These are phyloP conservation scores for Malus sieversii DNA, from an alignment of 306 rosid genomes.

Conservation along the genomic window DNA sequence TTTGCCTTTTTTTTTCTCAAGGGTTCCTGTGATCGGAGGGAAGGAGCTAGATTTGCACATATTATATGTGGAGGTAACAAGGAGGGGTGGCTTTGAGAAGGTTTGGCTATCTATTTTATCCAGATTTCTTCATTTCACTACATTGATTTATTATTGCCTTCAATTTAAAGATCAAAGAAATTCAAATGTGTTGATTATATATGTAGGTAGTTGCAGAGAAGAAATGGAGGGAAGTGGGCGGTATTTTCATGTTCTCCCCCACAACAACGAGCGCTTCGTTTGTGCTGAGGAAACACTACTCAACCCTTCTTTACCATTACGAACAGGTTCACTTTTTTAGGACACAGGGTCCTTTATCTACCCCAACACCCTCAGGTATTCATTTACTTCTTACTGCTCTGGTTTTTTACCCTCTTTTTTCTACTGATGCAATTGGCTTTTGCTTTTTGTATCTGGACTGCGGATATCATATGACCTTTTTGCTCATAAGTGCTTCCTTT, in stretches of 20 bases:
- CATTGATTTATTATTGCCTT: not conserved
- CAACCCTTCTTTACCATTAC: slow-evolving; percentile 70
- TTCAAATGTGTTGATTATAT: not conserved
- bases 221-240: slow-evolving; percentile 99
- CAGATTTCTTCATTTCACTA: not conserved
- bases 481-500: not conserved
- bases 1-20: not conserved
- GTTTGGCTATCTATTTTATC: slow-evolving; percentile 19
- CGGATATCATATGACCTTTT: too few species aligned
- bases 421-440: not conserved
- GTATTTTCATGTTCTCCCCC: slow-evolving; percentile 66
- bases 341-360: slow-evolving; percentile 50
- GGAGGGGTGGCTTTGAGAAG: slow-evolving; percentile 88
- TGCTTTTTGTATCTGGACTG: too few species aligned
- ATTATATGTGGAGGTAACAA: slow-evolving; percentile 78
- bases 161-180: not conserved
- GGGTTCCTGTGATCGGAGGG: slow-evolving; percentile 99
- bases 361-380: slow-evolving; percentile 42
- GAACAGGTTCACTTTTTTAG: slow-evolving; percentile 80
- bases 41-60: slow-evolving; percentile 89
- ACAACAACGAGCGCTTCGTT: slow-evolving; percentile 93
- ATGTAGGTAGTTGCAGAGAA: slow-evolving; percentile 85
- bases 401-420: not conserved
- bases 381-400: not conserved
- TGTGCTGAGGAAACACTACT: slow-evolving; percentile 79